Percentiles rank a stretch among this genome's conserved stretches.
phyloP scores from a whole-genome alignment of 2,329 filamentous ascomycete genomes.

The Monilinia fructigena region DNA sequence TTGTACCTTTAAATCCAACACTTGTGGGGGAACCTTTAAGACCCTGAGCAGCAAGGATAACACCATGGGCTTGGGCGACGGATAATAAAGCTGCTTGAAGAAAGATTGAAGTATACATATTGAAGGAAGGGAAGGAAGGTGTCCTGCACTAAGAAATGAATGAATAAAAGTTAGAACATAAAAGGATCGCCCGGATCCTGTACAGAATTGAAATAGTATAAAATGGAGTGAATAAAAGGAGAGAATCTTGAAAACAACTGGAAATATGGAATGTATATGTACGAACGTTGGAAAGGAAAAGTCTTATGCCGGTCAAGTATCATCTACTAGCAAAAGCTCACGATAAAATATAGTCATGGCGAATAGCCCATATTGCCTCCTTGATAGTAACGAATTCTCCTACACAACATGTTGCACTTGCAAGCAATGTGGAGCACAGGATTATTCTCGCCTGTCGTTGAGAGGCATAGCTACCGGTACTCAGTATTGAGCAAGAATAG shows the following conservation, averaged over 20 bases:
- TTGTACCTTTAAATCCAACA: constrained; percentile 19
- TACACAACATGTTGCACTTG: constrained; percentile 19
- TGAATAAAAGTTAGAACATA: constrained; percentile 18
- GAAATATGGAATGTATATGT: constrained; percentile 14
- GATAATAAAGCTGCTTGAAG: constrained; percentile 19
- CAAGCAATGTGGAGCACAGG: constrained; percentile 4
- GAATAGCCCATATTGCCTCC: constrained; percentile 1
- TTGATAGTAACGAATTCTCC: constrained; percentile 1
- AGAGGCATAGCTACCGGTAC: background rate
- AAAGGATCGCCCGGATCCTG: constrained; percentile 23
- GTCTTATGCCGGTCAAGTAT: background rate
- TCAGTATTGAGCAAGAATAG: background rate
- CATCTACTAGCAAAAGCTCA: background rate
- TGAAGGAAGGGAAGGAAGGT: constrained; percentile 16
- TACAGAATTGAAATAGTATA: constrained; percentile 9
- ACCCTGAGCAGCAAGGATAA: constrained; percentile 22
- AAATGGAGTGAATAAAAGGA: background rate
- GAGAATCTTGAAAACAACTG: background rate
- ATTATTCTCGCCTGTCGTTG: background rate
- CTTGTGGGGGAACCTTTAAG: constrained; percentile 9
- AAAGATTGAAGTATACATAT: constrained; percentile 20
- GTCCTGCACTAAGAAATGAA: constrained; percentile 23
- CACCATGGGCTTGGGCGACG: constrained; percentile 14
- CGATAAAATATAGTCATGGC: background rate
- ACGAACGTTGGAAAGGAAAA: constrained; percentile 6